phyloP scores from a whole-genome alignment of 73 alveolate genomes.

The Blepharisma japonicum region DNA sequence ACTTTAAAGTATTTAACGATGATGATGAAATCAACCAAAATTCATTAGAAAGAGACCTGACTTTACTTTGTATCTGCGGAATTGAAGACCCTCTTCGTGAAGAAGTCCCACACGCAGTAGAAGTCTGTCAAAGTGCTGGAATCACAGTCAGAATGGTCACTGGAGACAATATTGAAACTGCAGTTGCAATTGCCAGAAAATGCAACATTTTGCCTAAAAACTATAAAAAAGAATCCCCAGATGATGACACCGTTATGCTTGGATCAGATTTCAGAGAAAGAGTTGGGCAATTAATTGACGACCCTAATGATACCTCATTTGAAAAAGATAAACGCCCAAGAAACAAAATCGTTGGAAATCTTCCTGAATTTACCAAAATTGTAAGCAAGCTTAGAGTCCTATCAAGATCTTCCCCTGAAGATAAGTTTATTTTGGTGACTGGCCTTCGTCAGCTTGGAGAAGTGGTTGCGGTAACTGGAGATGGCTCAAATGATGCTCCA shows the following conservation, averaged over 20 bases:
- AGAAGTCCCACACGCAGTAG: slow-evolving; percentile 83
- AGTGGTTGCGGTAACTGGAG: slow-evolving; percentile 98
- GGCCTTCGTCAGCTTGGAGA: slow-evolving; percentile 78
- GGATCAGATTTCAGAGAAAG: slow-evolving; percentile 79
- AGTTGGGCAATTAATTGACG: slow-evolving; percentile 57
- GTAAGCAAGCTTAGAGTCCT: slow-evolving; percentile 79
- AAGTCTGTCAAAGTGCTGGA: slow-evolving; percentile 76
- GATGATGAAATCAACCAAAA: slow-evolving; percentile 45
- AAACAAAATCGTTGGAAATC: slow-evolving; percentile 47
- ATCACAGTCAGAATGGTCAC: slow-evolving; percentile 93
- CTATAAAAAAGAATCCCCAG: slow-evolving; percentile 37
- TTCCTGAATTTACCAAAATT: slow-evolving; percentile 79
- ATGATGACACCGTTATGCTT: slow-evolving; percentile 78
- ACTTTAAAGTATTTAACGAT: slow-evolving; percentile 59
- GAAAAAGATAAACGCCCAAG: slow-evolving; percentile 13
- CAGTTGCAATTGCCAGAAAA: slow-evolving; percentile 82
- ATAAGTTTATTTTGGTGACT: slow-evolving; percentile 83
- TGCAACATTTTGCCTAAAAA: slow-evolving; percentile 83
- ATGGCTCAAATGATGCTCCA: slow-evolving; percentile 97
- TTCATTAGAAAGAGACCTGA: slow-evolving; percentile 53
- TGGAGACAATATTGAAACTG: slow-evolving; percentile 93
- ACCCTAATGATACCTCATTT: slow-evolving; percentile 30
- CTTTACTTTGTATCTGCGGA: slow-evolving; percentile 69
- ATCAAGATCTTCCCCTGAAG: slow-evolving; percentile 93
- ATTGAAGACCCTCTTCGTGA: slow-evolving; percentile 85